Conservation (phyloP, 2,329 filamentous ascomycete species). For the Aspergillus costaricaensis region DNA sequence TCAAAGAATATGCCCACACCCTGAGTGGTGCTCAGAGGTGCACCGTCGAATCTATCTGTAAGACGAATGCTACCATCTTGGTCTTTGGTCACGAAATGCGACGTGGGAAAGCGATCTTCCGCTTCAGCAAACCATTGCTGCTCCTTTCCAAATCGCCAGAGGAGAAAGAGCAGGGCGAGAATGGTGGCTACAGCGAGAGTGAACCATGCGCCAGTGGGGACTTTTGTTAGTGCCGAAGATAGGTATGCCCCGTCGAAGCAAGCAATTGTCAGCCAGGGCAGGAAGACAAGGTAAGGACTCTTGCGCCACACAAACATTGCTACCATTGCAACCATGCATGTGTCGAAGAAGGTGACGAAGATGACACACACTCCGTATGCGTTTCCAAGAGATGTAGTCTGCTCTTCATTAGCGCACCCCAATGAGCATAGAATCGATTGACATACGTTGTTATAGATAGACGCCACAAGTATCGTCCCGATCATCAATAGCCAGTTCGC, state of each 20-base stretch:
- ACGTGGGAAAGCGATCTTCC: constrained; percentile 56
- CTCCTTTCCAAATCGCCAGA: constrained; percentile 80
- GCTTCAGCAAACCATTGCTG: constrained; percentile 72
- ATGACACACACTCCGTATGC: constrained; percentile 81
- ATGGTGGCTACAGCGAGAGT: constrained; percentile 66
- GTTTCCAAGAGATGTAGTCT: constrained; percentile 69
- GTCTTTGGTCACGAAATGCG: constrained; percentile 27
- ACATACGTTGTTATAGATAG: constrained; percentile 66
- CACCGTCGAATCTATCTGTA: constrained; percentile 37
- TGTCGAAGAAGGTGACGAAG: constrained; percentile 76
- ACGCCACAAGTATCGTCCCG: constrained; percentile 72
- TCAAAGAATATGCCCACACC: constrained; percentile 76
- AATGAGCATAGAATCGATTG: neutral
- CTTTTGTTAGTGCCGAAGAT: constrained; percentile 69
- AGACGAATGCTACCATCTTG: constrained; percentile 9
- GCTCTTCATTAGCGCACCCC: constrained; percentile 5
- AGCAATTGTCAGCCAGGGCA: constrained; percentile 45
- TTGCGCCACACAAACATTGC: constrained; percentile 72
- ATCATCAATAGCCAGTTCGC: constrained; percentile 78
- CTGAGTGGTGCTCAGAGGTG: constrained; percentile 50
- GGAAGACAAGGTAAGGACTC: constrained; percentile 67
- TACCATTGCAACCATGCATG: constrained; percentile 71
- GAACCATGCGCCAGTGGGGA: constrained; percentile 77
- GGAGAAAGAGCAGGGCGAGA: constrained; percentile 65
- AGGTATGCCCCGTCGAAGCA: constrained; percentile 66